phyloP scores from a whole-genome alignment of 2,329 filamentous ascomycete genomes.

The Phyllosticta ampelicida region DNA sequence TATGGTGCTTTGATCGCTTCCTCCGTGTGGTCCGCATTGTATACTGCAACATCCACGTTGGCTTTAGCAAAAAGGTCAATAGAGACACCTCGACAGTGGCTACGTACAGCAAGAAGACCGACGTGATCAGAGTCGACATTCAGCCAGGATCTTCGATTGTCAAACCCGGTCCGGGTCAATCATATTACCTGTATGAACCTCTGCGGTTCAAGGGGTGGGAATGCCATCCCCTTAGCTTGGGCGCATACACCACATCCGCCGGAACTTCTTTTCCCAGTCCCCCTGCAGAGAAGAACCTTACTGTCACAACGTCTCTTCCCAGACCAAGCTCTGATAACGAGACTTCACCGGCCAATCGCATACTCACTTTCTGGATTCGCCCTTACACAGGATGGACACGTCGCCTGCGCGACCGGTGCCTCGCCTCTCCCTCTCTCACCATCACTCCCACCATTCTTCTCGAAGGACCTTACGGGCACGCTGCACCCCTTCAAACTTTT shows the following conservation, averaged over 20 bases:
- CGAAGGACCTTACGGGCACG: constrained; percentile 41
- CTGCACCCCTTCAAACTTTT: constrained; percentile 32
- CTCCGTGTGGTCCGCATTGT: constrained; percentile 35
- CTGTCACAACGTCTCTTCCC: background rate
- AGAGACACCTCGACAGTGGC: constrained; percentile 28
- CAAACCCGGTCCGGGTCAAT: constrained; percentile 34
- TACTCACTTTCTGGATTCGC: constrained; percentile 38
- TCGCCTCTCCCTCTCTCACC: constrained; percentile 16
- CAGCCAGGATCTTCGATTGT: constrained; percentile 24
- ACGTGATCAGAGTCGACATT: constrained; percentile 39
- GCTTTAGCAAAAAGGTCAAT: constrained; percentile 16
- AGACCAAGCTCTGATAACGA: constrained; percentile 17
- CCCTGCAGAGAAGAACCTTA: background rate
- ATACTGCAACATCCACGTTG: constrained; percentile 34
- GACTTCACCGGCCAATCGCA: constrained; percentile 2
- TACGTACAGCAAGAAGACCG: constrained; percentile 33
- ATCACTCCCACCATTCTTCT: constrained; percentile 31
- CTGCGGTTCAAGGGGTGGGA: constrained; percentile 36
- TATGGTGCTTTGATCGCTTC: constrained; percentile 43
- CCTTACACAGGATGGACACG: constrained; percentile 43
- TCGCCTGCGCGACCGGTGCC: constrained; percentile 31
- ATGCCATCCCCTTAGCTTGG: constrained; percentile 42
- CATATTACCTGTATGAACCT: constrained; percentile 42
- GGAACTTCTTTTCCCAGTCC: background rate
- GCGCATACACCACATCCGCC: constrained; percentile 17